Conservation (phyloP, 306 rosid species). For the Senna siamea region DNA sequence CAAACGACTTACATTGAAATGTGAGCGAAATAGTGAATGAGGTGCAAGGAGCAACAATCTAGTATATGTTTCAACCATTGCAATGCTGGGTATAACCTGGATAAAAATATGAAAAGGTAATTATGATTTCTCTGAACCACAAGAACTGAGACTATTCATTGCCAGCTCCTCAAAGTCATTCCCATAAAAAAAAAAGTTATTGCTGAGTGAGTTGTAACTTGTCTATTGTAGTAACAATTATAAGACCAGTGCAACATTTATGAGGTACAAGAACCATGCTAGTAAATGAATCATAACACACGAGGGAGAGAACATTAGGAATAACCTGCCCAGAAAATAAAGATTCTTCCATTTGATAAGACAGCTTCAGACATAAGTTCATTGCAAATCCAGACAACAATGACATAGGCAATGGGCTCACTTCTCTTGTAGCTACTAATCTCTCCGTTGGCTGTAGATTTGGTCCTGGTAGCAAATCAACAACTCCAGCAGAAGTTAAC, state of each 20-base stretch:
- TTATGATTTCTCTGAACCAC: conserved; percentile 31
- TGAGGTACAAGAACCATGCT: conserved; percentile 14
- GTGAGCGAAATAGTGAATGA: conserved; percentile 88
- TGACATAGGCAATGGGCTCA: conserved; percentile 93
- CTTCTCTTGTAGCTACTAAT: conserved; percentile 81
- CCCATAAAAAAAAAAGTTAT: conserved; percentile 20
- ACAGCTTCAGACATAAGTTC: conserved; percentile 87
- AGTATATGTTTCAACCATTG: conserved; percentile 93
- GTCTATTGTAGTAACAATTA: conserved; percentile 22
- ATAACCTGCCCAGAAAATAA: conserved; percentile 83
- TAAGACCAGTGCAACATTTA: background rate
- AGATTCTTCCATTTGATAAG: conserved; percentile 91
- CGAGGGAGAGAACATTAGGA: background rate
- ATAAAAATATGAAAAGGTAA: conserved; percentile 32
- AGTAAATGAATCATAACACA: conserved; percentile 11
- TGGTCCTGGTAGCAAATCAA: conserved; percentile 62
- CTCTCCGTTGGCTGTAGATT: conserved; percentile 78
- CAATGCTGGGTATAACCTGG: conserved; percentile 94
- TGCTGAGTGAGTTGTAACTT: conserved; percentile 7
- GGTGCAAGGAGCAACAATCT: conserved; percentile 90
- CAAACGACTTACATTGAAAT: conserved; percentile 70
- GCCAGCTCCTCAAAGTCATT: conserved; percentile 29
- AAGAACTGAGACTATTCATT: conserved; percentile 29
- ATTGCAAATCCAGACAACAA: conserved; percentile 88
- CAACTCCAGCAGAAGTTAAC: conserved; percentile 76